These are phyloP conservation scores for Mucor circinelloides DNA, from an alignment of 371 early-diverging fungal genomes.

Conservation along the genomic window DNA sequence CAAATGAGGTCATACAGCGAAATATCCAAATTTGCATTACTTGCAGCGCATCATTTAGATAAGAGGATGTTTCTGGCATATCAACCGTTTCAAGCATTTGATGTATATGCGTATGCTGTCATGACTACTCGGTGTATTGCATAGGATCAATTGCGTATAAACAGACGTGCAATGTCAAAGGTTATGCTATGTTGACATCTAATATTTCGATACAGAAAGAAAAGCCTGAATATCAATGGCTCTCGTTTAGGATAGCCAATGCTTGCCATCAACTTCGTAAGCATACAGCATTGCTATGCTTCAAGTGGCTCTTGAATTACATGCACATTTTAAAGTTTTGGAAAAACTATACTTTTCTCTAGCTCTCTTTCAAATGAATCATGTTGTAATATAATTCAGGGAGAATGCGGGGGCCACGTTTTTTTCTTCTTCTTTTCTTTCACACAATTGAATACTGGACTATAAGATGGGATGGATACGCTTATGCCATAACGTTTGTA, in stretches of 20 bases:
- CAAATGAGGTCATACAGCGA: no score
- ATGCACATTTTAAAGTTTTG: not conserved
- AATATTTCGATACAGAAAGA: no score
- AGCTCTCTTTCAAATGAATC: constrained; percentile 1
- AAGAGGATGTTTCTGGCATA: no score
- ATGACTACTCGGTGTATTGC: no score
- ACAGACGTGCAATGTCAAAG: no score
- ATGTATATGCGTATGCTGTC: no score
- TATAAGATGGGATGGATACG: not conserved
- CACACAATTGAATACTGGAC: not conserved
- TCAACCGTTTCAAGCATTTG: no score
- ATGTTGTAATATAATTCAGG: not conserved
- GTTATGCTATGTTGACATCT: no score
- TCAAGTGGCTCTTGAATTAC: not conserved
- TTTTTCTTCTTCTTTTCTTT: constrained; percentile 2
- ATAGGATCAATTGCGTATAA: no score
- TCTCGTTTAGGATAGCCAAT: not conserved
- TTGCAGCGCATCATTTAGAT: no score
- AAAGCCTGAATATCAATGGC: not conserved
- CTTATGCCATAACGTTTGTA: not conserved
- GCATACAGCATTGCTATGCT: no score
- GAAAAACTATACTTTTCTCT: not conserved
- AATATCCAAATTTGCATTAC: no score
- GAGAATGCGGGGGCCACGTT: constrained; percentile 9
- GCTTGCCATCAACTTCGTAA: not conserved